Evolutionary conservation across 345 rosid species (phyloP).

Genomic region (Linum tenue): DNA sequence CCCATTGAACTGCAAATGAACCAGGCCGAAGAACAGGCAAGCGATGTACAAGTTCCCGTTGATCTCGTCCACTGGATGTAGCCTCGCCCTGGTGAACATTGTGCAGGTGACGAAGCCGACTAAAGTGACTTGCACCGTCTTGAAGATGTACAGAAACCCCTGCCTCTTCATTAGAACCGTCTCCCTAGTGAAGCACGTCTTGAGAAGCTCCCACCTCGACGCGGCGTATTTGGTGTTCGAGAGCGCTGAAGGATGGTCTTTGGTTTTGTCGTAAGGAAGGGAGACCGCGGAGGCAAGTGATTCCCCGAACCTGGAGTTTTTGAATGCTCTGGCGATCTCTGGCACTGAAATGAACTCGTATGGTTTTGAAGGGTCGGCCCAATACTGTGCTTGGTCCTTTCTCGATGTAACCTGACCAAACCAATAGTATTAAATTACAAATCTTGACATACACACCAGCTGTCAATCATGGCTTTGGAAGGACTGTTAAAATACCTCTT

Average conservation of each 20-base stretch:
- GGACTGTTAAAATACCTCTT: constrained; percentile 32
- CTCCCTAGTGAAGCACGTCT: constrained; percentile 52
- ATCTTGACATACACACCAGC: not conserved
- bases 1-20: constrained; percentile 39
- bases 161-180: constrained; percentile 58
- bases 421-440: not conserved
- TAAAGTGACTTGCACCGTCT: constrained; percentile 38
- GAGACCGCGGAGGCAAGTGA: constrained; percentile 29
- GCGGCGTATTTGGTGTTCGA: constrained; percentile 32
- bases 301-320: constrained; percentile 24
- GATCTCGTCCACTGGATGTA: constrained; percentile 21
- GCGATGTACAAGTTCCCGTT: constrained; percentile 49
- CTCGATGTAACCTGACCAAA: constrained; percentile 44
- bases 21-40: constrained; percentile 35
- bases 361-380: constrained; percentile 27
- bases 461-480: too few species aligned
- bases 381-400: constrained; percentile 59
- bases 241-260: constrained; percentile 32
- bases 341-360: constrained; percentile 33
- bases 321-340: constrained; percentile 31
- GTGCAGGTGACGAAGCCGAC: not conserved
- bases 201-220: constrained; percentile 46
- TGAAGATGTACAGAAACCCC: constrained; percentile 40
- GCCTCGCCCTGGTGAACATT: not conserved
- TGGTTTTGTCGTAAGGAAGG: constrained; percentile 27